Evolutionary conservation across 73 alveolate genomes (phyloP), one percentile per base, ranked within the genome.

Genomic region (Paramecium primaurelia): DNA sequence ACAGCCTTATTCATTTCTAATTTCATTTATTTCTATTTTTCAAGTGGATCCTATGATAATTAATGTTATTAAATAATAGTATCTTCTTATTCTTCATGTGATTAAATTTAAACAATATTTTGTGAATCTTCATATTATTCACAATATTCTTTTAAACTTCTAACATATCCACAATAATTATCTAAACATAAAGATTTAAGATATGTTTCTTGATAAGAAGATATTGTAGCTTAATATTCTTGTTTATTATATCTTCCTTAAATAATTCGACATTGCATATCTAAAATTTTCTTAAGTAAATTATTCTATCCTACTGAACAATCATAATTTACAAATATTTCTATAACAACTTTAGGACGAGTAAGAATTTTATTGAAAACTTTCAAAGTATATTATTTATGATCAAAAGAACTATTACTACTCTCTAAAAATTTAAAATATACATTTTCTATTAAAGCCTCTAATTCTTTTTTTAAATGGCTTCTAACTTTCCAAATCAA

Each of bases 311-410:
- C 84, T 69, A 93, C 69, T 22, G 89, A 59, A 37, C 96, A 93
- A 91, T 98, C 99, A 93, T 96, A 98, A 94, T 98, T 98, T 38
- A 97, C 98, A 95, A 97, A 97, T 47, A 98, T 94, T 90, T 98
- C 99, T 18, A 97, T 86, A 49, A 92, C 91, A 58, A 92, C 96
- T 77, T 93, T 96, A 11, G 98, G 95, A 92, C 58, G 95, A 59
- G 94, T 87, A 59, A 93, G 94, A 38, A 96, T 92, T 89, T 95
- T 97, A 86, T 92, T 97, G 80, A 95, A 97, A 54, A 97, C 98
- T 51, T 96, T 95, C 59, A 98, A 94, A 40, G 97, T 97, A 25
- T 95, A 92, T 85, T 95, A 93, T 89, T 97, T 98, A 85, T 96
- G 97, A 86, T 90, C 94, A 93, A 86, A 97, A 25, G 93, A 94